Conservation (phyloP, 2,329 filamentous ascomycete species). For the Talaromyces sp. region DNA sequence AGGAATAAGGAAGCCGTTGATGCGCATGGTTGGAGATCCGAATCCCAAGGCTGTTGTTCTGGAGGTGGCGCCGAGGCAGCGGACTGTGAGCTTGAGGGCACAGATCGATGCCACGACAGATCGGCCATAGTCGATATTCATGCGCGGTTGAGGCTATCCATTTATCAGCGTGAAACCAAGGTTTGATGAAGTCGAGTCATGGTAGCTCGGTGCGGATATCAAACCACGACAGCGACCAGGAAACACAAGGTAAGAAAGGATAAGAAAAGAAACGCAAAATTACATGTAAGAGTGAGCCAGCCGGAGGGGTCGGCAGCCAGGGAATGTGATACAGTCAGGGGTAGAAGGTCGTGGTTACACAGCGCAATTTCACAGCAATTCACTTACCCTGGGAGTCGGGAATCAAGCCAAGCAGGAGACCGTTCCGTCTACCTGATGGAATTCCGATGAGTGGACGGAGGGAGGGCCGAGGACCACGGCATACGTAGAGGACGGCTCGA, state of each 20-base stretch:
- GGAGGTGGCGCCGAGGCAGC: constrained; percentile 40
- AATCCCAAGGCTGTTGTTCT: constrained; percentile 23
- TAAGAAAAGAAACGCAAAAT: background rate
- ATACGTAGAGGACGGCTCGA: constrained; percentile 7
- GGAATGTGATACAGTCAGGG: constrained; percentile 1
- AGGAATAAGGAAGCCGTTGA: constrained; percentile 88
- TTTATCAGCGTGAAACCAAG: constrained; percentile 10
- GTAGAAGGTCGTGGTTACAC: background rate
- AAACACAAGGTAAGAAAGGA: background rate
- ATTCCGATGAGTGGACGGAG: constrained; percentile 10
- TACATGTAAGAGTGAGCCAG: background rate
- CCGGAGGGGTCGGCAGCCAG: background rate
- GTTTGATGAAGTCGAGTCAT: background rate
- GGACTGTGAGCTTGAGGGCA: constrained; percentile 54
- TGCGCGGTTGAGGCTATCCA: constrained; percentile 7
- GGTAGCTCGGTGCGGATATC: background rate
- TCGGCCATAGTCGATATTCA: constrained; percentile 48
- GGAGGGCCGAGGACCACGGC: constrained; percentile 5
- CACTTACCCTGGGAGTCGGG: constrained; percentile 9
- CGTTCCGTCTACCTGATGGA: constrained; percentile 9
- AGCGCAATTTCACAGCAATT: background rate
- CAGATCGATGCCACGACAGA: constrained; percentile 55
- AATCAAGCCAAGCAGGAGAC: constrained; percentile 10
- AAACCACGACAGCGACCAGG: background rate
- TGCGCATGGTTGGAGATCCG: constrained; percentile 75